A percentile compares a stretch with the other conserved stretches of the same genome.
These are phyloP conservation scores for Articulospora tetracladia DNA, from an alignment of 495 filamentous ascomycete genomes.

Conservation along the genomic window DNA sequence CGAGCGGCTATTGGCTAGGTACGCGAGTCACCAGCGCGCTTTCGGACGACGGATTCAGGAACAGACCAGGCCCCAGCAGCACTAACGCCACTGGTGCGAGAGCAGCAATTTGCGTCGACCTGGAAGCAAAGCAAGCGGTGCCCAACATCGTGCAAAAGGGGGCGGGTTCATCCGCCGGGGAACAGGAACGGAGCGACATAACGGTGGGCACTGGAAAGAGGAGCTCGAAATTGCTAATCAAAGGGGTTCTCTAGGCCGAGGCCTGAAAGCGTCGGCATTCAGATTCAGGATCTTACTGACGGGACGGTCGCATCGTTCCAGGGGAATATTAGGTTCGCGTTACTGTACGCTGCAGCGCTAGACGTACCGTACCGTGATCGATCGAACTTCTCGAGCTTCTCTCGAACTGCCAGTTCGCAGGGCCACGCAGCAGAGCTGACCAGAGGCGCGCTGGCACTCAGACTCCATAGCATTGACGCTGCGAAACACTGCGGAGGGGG, in stretches of 20 bases:
- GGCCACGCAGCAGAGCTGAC: not conserved
- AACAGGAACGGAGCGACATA: not conserved
- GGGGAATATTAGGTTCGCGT: not conserved
- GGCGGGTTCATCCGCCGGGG: conserved; percentile 6
- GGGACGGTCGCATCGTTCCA: not conserved
- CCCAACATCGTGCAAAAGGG: conserved; percentile 1
- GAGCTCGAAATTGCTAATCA: not conserved
- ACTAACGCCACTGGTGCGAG: not conserved
- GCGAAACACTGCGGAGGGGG: conserved; percentile 7
- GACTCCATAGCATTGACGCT: not conserved
- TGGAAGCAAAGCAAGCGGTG: not conserved
- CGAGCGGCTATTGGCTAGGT: conserved; percentile 5
- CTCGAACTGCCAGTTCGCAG: not conserved
- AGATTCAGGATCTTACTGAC: too few species aligned
- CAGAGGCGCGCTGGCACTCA: not conserved
- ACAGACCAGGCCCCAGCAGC: not conserved
- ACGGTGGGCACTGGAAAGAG: not conserved
- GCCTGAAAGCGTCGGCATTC: too few species aligned
- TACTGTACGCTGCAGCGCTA: not conserved
- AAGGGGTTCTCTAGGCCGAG: too few species aligned
- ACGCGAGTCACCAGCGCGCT: conserved; percentile 1
- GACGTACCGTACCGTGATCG: not conserved
- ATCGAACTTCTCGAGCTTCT: not conserved
- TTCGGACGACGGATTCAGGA: conserved; percentile 5
- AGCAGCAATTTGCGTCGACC: not conserved